Percentiles rank a stretch among this genome's conserved stretches.
Conservation (phyloP, 257 asterid species). For the Voacanga thouarsii region DNA sequence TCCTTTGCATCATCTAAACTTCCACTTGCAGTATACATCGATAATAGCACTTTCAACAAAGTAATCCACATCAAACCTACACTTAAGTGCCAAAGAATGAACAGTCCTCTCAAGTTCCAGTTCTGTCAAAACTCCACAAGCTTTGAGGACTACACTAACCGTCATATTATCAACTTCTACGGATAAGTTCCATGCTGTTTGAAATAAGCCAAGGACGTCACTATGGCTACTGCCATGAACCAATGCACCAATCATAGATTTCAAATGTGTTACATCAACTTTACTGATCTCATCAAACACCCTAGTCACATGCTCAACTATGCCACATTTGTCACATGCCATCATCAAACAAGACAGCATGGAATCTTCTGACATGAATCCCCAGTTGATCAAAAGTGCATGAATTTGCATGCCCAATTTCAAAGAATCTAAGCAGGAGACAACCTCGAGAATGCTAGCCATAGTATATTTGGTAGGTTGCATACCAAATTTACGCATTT, state of each 20-base stretch:
- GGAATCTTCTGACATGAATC: conserved; percentile 15
- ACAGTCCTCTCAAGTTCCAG: conserved; percentile 16
- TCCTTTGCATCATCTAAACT: conserved; percentile 13
- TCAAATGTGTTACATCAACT: conserved; percentile 12
- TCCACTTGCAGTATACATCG: conserved; percentile 25
- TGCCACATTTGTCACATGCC: conserved; percentile 19
- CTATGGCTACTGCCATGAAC: conserved; percentile 1
- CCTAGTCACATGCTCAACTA: conserved; percentile 5
- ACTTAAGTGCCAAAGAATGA: conserved; percentile 20
- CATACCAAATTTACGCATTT: conserved; percentile 13
- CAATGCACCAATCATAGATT: conserved; percentile 20
- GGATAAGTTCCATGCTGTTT: conserved; percentile 5
- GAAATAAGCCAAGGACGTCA: conserved; percentile 12
- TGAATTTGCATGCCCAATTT: conserved; percentile 19
- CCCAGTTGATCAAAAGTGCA: conserved; percentile 19
- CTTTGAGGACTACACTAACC: conserved; percentile 17
- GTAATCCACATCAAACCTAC: conserved; percentile 10
- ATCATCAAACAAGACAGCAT: conserved; percentile 20
- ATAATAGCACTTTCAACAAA: conserved; percentile 19
- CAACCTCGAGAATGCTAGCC: conserved; percentile 20
- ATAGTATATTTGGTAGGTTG: conserved; percentile 18
- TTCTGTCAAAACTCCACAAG: conserved; percentile 21
- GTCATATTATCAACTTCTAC: conserved; percentile 12
- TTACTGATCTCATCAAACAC: conserved; percentile 16
- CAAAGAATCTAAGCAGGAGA: conserved; percentile 1